Percentiles rank a stretch among this genome's conserved stretches.
Conservation (phyloP, 495 filamentous ascomycete species). For the Zalerion maritima region DNA sequence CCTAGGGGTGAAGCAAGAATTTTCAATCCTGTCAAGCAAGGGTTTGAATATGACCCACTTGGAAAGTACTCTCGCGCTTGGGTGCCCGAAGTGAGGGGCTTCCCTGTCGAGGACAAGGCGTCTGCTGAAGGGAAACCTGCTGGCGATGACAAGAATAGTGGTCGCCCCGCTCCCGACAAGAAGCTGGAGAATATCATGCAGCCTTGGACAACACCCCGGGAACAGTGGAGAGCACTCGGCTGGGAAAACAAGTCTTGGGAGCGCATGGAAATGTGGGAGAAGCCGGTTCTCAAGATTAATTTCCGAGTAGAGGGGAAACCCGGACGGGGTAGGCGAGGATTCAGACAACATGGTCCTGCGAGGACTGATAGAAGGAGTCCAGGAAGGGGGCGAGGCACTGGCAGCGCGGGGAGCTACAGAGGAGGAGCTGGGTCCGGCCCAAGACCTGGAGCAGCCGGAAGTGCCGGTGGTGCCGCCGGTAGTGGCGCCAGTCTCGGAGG, state of each 20-base stretch:
- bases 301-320: slow-evolving; percentile 34
- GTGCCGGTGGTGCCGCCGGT: too few relatives aligned
- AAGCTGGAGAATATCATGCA: slow-evolving; percentile 46
- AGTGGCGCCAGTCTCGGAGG: too few relatives aligned
- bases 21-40: slow-evolving; percentile 63
- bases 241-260: too few relatives aligned
- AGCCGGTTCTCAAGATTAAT: slow-evolving; percentile 41
- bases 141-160: not conserved
- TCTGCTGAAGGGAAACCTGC: slow-evolving; percentile 1
- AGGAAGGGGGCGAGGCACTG: too few relatives aligned
- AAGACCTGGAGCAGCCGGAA: too few relatives aligned
- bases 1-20: slow-evolving; percentile 46
- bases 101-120: slow-evolving; percentile 11
- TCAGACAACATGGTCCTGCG: too few relatives aligned
- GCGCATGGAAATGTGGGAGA: slow-evolving; percentile 35
- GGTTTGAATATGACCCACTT: slow-evolving; percentile 49
- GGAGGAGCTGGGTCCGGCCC: too few relatives aligned
- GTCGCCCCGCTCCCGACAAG: slow-evolving; percentile 3
- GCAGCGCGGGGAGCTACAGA: too few relatives aligned
- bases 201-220: slow-evolving; percentile 40
- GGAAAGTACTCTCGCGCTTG: slow-evolving; percentile 53
- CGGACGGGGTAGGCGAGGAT: too few relatives aligned
- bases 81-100: slow-evolving; percentile 43
- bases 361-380: too few relatives aligned
- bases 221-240: too few relatives aligned